Evolutionary conservation across 2,329 filamentous ascomycete genomes (phyloP).

Genomic region (Aspergillus japonicus): DNA sequence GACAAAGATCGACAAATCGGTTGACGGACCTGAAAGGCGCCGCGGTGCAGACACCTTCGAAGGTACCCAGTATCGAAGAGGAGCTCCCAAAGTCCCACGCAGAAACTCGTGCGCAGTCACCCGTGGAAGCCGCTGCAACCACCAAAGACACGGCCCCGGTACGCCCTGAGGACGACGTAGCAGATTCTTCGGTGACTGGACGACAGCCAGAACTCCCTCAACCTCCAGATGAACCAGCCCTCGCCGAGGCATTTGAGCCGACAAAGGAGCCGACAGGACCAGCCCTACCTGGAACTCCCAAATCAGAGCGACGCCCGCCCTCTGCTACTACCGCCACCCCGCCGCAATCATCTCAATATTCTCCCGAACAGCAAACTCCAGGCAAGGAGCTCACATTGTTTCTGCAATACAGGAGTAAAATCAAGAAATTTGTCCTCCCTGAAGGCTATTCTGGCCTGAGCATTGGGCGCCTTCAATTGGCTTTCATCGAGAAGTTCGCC

Average conservation of each 20-base stretch:
- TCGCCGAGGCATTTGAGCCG: constrained; percentile 39
- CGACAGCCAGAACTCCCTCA: constrained; percentile 58
- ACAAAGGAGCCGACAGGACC: constrained; percentile 24
- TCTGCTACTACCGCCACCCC: constrained; percentile 32
- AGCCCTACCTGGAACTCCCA: constrained; percentile 29
- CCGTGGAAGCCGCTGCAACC: constrained; percentile 33
- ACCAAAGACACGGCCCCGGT: constrained; percentile 60
- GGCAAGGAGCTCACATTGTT: constrained; percentile 91
- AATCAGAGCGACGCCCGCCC: constrained; percentile 20
- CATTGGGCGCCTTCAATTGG: constrained; percentile 83
- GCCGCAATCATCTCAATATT: constrained; percentile 54
- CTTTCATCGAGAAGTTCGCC: constrained; percentile 98
- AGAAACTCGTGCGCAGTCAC: constrained; percentile 25
- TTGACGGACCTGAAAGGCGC: constrained; percentile 57
- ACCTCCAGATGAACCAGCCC: constrained; percentile 34
- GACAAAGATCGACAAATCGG: constrained; percentile 52
- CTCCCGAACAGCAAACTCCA: constrained; percentile 62
- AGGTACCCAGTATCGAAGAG: constrained; percentile 59
- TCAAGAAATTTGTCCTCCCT: constrained; percentile 89
- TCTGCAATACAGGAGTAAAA: constrained; percentile 92
- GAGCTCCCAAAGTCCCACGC: constrained; percentile 38
- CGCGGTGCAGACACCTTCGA: constrained; percentile 40
- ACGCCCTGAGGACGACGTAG: constrained; percentile 35
- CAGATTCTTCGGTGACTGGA: constrained; percentile 45
- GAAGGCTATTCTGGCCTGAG: constrained; percentile 83